These are phyloP conservation scores for Termitomyces sp. DNA, from an alignment of 1,284 basidiomycete genomes.

Conservation along the genomic window DNA sequence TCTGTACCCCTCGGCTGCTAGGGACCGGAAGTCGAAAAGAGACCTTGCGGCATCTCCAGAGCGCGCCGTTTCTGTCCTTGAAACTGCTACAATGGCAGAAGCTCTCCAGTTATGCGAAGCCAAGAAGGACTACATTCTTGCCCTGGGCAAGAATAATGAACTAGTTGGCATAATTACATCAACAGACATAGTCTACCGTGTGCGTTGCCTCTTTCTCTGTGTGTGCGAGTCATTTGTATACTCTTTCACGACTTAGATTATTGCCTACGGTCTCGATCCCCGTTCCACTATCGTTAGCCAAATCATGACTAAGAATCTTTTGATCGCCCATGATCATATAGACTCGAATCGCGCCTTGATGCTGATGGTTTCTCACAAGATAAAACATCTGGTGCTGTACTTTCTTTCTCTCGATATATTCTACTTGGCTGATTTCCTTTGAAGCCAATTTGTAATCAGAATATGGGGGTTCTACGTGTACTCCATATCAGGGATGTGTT, in stretches of 20 bases:
- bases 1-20: too few species aligned
- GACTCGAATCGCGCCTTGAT: not conserved
- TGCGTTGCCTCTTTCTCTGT: not conserved
- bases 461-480: not conserved
- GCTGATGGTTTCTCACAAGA: slow-evolving; percentile 3
- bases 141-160: not conserved
- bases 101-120: not conserved
- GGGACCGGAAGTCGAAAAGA: too few species aligned
- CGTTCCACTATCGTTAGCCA: slow-evolving; percentile 1
- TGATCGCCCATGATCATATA: not conserved
- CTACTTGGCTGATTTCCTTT: not conserved
- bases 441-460: slow-evolving; percentile 2
- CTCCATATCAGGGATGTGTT: slow-evolving; percentile 5
- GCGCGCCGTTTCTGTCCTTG: not conserved
- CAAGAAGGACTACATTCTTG: slow-evolving; percentile 2
- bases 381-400: slow-evolving; percentile 3
- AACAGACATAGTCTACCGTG: slow-evolving; percentile 4
- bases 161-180: slow-evolving; percentile 5
- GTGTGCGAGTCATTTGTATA: not conserved
- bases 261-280: slow-evolving; percentile 8
- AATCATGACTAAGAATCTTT: slow-evolving; percentile 6
- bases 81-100: not conserved
- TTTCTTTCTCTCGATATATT: not conserved
- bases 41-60: not conserved
- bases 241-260: not conserved